Conservation (phyloP, 192 early-diverging fungal genomes). For the Anaeromyces robustus region DNA sequence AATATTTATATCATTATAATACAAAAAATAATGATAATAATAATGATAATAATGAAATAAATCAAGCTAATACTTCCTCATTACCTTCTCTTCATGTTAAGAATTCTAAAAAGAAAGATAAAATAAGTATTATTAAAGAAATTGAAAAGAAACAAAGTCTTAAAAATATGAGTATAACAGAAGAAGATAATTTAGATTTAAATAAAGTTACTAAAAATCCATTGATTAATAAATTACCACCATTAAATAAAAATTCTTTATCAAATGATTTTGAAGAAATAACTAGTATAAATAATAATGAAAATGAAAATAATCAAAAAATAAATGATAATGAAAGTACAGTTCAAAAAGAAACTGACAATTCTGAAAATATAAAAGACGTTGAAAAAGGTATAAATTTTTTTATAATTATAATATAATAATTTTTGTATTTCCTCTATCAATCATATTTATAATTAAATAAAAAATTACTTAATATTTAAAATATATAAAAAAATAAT, state of each 20-base stretch:
- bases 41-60: too few species aligned
- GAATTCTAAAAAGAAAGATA: not conserved
- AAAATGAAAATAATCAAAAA: not conserved
- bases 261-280: too few species aligned
- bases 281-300: not conserved
- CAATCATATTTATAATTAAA: too few species aligned
- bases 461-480: too few species aligned
- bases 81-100: not conserved
- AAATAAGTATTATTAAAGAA: not conserved
- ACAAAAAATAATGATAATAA: not conserved
- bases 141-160: not conserved
- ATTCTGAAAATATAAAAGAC: not conserved
- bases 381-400: too few species aligned
- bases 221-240: not conserved
- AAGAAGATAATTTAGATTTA: not conserved
- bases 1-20: not conserved
- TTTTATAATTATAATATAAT: too few species aligned
- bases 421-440: too few species aligned
- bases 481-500: too few species aligned
- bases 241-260: not conserved
- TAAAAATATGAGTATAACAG: not conserved
- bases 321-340: not conserved
- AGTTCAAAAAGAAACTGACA: not conserved
- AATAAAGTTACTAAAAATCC: not conserved
- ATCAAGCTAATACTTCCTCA: not conserved